Conservation (phyloP, 441 rosid species). For the Syzygium syzygioides region DNA sequence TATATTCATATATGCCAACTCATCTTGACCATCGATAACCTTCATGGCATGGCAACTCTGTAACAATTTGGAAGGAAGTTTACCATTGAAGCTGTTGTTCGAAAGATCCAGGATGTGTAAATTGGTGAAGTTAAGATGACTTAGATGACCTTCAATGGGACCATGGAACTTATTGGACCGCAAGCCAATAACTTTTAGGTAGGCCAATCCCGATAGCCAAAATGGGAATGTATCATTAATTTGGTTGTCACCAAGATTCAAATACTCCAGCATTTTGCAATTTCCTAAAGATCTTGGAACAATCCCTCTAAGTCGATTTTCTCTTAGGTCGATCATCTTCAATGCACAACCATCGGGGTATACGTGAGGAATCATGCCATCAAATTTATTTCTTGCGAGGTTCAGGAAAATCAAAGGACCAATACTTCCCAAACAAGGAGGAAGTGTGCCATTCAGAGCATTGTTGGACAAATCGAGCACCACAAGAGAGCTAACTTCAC, state of each 20-base stretch:
- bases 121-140: background rate
- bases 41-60: background rate
- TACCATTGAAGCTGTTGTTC: background rate
- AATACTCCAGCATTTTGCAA: background rate
- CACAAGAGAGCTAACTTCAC: background rate
- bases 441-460: fast-evolving
- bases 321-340: background rate
- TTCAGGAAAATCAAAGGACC: background rate
- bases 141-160: background rate
- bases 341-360: background rate
- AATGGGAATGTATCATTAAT: background rate
- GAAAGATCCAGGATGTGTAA: background rate
- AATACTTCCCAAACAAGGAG: background rate
- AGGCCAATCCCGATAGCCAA: background rate
- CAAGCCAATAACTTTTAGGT: background rate
- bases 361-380: fast-evolving
- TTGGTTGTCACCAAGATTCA: background rate
- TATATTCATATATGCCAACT: background rate
- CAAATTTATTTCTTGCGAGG: background rate
- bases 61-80: background rate
- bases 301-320: background rate
- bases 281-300: background rate
- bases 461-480: background rate
- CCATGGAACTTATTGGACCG: background rate
- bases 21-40: background rate